Evolutionary conservation across 2,329 filamentous ascomycete genomes (phyloP).

Genomic region (Aspergillus tamarii): DNA sequence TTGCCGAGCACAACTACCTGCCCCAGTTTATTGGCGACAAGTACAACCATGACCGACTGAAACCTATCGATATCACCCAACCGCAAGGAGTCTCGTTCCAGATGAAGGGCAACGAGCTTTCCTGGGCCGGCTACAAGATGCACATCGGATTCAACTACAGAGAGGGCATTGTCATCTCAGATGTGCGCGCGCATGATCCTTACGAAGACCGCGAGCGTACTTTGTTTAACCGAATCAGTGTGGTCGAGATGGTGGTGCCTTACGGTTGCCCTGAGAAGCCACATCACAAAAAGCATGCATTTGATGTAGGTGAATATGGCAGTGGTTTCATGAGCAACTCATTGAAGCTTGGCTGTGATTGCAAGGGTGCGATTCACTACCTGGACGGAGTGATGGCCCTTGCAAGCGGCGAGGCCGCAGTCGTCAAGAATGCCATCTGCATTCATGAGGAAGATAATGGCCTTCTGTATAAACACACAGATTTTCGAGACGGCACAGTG

Average conservation of each 20-base stretch:
- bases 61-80: constrained; percentile 32
- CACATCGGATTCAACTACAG: constrained; percentile 54
- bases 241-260: constrained; percentile 34
- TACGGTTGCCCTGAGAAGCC: constrained; percentile 52
- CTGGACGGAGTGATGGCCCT: constrained; percentile 31
- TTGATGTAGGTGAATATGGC: constrained; percentile 52
- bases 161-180: constrained; percentile 60
- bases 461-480: constrained; percentile 69
- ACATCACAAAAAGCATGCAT: constrained; percentile 53
- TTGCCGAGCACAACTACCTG: constrained; percentile 5
- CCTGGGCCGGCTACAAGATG: constrained; percentile 38
- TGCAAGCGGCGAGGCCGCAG: constrained; percentile 23
- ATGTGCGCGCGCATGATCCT: constrained; percentile 38
- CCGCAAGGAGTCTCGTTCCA: constrained; percentile 34
- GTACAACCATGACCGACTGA: constrained; percentile 1
- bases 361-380: constrained; percentile 34
- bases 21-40: constrained; percentile 4
- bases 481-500: constrained; percentile 83
- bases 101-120: constrained; percentile 33
- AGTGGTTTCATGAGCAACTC: constrained; percentile 54
- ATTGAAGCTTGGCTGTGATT: constrained; percentile 49
- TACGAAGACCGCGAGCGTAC: constrained; percentile 33
- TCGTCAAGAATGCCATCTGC: constrained; percentile 2
- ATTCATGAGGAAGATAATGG: constrained; percentile 12
- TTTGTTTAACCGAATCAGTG: constrained; percentile 34